These are phyloP conservation scores for Epichloe baconii DNA, from an alignment of 2,329 filamentous ascomycete genomes.

Conservation along the genomic window DNA sequence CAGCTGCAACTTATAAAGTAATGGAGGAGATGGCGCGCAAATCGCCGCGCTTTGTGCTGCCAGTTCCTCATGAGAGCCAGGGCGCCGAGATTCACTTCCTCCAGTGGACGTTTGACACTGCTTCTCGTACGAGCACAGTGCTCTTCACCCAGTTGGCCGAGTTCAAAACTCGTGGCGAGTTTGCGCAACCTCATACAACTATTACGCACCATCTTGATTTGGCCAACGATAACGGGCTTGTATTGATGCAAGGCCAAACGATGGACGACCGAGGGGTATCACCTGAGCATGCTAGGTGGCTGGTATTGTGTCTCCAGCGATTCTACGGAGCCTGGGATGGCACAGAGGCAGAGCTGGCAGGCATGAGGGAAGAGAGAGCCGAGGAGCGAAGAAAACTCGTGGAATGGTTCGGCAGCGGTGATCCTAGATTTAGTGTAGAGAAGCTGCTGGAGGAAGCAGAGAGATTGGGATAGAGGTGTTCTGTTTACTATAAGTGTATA, in stretches of 20 bases:
- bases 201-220: conserved; percentile 85
- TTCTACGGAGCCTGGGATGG: conserved; percentile 66
- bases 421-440: conserved; percentile 69
- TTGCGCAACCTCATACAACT: conserved; percentile 82
- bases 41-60: conserved; percentile 83
- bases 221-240: conserved; percentile 57
- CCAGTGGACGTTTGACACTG: conserved; percentile 81
- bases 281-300: conserved; percentile 73
- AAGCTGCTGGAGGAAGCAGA: conserved; percentile 81
- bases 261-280: conserved; percentile 63
- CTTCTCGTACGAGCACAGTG: conserved; percentile 54
- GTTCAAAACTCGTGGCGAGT: conserved; percentile 84
- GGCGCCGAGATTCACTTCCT: conserved; percentile 92
- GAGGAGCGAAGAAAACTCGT: conserved; percentile 57
- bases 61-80: conserved; percentile 53
- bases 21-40: conserved; percentile 59
- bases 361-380: conserved; percentile 39
- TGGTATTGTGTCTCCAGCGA: conserved; percentile 84
- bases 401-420: conserved; percentile 70
- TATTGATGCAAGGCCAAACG: conserved; percentile 76
- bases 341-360: conserved; percentile 20
- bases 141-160: conserved; percentile 91
- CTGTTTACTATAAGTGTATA: neutral
- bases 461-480: conserved; percentile 44
- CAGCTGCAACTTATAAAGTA: conserved; percentile 55